Percentiles rank a stretch among this genome's conserved stretches.
These are phyloP conservation scores for Leccinum barrowsii DNA, from an alignment of 768 basidiomycete species.

Conservation along the genomic window DNA sequence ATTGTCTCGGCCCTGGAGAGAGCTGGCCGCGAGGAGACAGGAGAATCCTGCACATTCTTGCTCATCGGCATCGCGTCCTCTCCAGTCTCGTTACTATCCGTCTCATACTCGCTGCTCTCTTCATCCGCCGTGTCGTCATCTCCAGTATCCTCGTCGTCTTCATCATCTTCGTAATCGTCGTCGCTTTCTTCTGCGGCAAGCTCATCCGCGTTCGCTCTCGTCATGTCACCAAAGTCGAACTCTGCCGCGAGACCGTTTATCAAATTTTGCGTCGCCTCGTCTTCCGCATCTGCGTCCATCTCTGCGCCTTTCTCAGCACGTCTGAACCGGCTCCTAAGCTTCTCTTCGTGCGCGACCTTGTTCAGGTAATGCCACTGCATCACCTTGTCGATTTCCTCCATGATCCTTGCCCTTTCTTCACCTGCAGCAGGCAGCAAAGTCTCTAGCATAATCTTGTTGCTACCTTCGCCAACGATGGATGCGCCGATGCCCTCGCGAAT, in stretches of 20 bases:
- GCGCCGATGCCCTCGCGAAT: conserved; percentile 85
- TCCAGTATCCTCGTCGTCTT: conserved; percentile 35
- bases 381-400: conserved; percentile 85
- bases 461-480: conserved; percentile 3
- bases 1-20: conserved; percentile 1
- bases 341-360: conserved; percentile 90
- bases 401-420: conserved; percentile 67
- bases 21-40: neutral
- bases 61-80: conserved; percentile 3
- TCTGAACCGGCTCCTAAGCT: conserved; percentile 82
- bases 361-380: conserved; percentile 92
- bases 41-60: conserved; percentile 8
- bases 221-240: conserved; percentile 76
- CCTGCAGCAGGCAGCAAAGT: conserved; percentile 84
- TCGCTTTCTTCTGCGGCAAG: conserved; percentile 70
- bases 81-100: conserved; percentile 13
- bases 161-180: conserved; percentile 44
- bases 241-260: conserved; percentile 80
- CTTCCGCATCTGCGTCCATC: conserved; percentile 59
- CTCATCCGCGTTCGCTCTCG: conserved; percentile 76
- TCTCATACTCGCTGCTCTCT: conserved; percentile 39
- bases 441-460: conserved; percentile 66
- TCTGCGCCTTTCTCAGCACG: conserved; percentile 44
- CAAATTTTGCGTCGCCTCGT: conserved; percentile 78
- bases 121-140: conserved; percentile 37